Percentiles rank a stretch among this genome's conserved stretches.
These are phyloP conservation scores for Fusarium graminum DNA, from an alignment of 2,329 filamentous ascomycete species.

Conservation along the genomic window DNA sequence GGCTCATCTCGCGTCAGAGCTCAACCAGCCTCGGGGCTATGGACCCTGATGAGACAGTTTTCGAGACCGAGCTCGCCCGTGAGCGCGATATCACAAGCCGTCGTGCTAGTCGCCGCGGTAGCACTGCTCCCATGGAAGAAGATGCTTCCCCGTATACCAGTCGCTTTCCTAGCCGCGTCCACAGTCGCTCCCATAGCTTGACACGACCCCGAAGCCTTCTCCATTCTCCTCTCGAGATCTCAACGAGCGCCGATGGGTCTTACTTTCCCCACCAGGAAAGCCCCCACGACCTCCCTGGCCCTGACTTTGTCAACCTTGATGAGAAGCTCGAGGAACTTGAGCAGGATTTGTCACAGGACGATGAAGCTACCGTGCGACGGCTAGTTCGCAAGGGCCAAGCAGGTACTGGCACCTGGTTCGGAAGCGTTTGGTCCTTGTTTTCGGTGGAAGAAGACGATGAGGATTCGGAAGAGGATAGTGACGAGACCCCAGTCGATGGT, in stretches of 20 bases:
- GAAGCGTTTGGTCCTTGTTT: constrained; percentile 71
- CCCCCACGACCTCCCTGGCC: constrained; percentile 61
- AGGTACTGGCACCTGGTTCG: constrained; percentile 70
- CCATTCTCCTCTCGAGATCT: constrained; percentile 60
- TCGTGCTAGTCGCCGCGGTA: constrained; percentile 63
- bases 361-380: constrained; percentile 70
- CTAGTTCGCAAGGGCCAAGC: constrained; percentile 67
- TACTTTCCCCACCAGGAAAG: constrained; percentile 43
- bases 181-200: constrained; percentile 55
- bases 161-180: constrained; percentile 61
- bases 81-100: constrained; percentile 64
- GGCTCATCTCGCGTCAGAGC: constrained; percentile 74
- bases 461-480: constrained; percentile 59
- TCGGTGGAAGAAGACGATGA: constrained; percentile 72
- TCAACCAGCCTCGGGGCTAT: constrained; percentile 71
- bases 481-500: constrained; percentile 49
- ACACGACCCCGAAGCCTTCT: constrained; percentile 56
- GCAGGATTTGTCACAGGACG: constrained; percentile 64
- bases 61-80: constrained; percentile 64
- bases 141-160: constrained; percentile 57
- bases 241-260: constrained; percentile 45
- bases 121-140: constrained; percentile 57
- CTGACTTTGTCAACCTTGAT: constrained; percentile 74
- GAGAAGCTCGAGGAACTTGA: constrained; percentile 69
- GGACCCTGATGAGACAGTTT: constrained; percentile 66